phyloP scores from a whole-genome alignment of 2,329 filamentous ascomycete species.

The Cercospora canescens region DNA sequence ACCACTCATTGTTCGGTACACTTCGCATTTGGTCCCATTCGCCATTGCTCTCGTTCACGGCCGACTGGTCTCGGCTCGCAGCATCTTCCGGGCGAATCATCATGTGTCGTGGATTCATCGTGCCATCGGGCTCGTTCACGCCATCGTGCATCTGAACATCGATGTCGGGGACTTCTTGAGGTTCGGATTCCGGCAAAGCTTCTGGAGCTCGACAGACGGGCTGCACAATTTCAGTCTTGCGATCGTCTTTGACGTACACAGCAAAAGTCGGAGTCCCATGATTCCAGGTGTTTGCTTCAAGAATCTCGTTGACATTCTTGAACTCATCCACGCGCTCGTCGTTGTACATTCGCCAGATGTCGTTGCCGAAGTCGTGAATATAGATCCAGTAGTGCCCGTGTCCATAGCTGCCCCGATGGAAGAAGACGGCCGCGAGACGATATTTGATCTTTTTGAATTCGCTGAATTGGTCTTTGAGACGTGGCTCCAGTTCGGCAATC shows the following conservation, averaged over 20 bases:
- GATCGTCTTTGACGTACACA: constrained; percentile 73
- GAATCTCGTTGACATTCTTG: constrained; percentile 57
- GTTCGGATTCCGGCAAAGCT: constrained; percentile 1
- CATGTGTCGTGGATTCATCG: neutral
- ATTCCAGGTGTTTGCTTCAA: constrained; percentile 62
- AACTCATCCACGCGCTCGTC: constrained; percentile 76
- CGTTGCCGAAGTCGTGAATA: constrained; percentile 81
- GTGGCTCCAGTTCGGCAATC: constrained; percentile 50
- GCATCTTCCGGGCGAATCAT: neutral
- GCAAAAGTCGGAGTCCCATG: constrained; percentile 79
- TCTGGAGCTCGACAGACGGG: constrained; percentile 37
- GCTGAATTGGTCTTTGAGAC: constrained; percentile 61
- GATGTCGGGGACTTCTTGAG: neutral
- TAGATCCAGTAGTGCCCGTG: constrained; percentile 95
- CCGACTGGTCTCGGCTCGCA: neutral
- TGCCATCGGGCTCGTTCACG: neutral
- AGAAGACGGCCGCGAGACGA: constrained; percentile 86
- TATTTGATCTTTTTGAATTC: constrained; percentile 69
- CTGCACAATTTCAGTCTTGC: constrained; percentile 60
- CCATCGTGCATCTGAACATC: constrained; percentile 4
- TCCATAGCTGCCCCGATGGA: constrained; percentile 68
- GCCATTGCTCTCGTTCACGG: neutral
- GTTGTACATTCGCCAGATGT: constrained; percentile 92
- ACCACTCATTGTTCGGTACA: neutral
- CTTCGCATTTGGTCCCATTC: neutral